Evolutionary conservation across 139 green algal genomes (phyloP).

Genomic region (Coelastrella sp.): DNA sequence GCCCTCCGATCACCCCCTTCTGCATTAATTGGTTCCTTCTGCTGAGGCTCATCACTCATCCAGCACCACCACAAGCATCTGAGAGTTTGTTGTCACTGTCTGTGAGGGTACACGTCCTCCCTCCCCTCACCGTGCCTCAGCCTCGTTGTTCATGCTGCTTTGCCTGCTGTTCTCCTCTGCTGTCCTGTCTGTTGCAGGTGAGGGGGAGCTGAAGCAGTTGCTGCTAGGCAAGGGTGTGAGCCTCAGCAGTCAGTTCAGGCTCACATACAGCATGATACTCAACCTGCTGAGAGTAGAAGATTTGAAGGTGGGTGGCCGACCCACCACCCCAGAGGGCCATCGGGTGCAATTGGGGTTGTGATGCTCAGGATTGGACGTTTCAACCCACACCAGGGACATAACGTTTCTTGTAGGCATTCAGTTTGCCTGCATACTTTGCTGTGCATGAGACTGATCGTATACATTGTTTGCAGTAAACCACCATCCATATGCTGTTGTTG

Average conservation of each 20-base stretch:
- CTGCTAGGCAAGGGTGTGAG: constrained; percentile 84
- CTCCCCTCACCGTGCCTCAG: background rate
- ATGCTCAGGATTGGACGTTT: too few relatives aligned
- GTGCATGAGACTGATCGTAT: too few relatives aligned
- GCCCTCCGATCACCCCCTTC: background rate
- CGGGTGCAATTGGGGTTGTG: background rate
- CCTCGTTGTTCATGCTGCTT: background rate
- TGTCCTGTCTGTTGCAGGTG: constrained; percentile 53
- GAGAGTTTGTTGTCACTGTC: background rate
- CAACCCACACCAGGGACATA: too few relatives aligned
- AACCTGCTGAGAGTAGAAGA: constrained; percentile 96
- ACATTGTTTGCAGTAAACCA: too few relatives aligned
- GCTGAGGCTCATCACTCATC: too few relatives aligned
- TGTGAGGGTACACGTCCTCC: background rate
- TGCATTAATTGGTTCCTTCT: background rate
- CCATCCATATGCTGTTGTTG: too few relatives aligned
- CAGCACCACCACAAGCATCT: too few relatives aligned
- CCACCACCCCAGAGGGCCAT: background rate
- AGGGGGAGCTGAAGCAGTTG: constrained; percentile 80
- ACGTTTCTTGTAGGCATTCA: too few relatives aligned
- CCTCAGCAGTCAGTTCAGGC: constrained; percentile 93
- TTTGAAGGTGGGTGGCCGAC: constrained; percentile 79
- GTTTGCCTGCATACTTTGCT: too few relatives aligned
- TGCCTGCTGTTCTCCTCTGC: background rate
- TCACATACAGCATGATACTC: constrained; percentile 99